phyloP scores from a whole-genome alignment of 2,329 filamentous ascomycete species.

The Fusarium temperatum region DNA sequence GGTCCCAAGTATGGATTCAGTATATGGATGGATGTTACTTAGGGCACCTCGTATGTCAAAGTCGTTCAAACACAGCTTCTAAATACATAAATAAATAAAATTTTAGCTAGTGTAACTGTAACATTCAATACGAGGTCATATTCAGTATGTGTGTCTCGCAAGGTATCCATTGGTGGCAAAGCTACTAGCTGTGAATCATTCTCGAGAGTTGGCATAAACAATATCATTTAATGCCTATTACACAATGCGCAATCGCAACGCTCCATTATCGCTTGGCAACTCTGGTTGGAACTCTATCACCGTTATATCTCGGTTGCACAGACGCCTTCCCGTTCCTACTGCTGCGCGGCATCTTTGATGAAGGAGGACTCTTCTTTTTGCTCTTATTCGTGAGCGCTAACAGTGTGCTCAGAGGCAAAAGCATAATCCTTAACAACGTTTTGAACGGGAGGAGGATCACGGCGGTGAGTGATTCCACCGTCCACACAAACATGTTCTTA shows the following conservation, averaged over 20 bases:
- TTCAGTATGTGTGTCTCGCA: not conserved
- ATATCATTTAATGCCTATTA: slow-evolving; percentile 15
- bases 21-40: not conserved
- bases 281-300: slow-evolving; percentile 49
- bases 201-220: not conserved
- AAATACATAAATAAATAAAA: not conserved
- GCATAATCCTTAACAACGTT: slow-evolving; percentile 50
- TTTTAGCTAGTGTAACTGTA: not conserved
- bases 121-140: not conserved
- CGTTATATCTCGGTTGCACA: slow-evolving; percentile 46
- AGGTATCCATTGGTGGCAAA: not conserved
- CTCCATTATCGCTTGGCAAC: slow-evolving; percentile 43
- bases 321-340: slow-evolving; percentile 38
- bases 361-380: slow-evolving; percentile 41
- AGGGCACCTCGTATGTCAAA: not conserved
- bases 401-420: slow-evolving; percentile 55
- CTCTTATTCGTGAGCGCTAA: slow-evolving; percentile 48
- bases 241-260: not conserved
- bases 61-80: not conserved
- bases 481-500: slow-evolving; percentile 50
- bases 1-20: not conserved
- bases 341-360: slow-evolving; percentile 36
- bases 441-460: slow-evolving; percentile 55
- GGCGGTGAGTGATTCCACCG: slow-evolving; percentile 49
- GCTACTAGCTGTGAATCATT: not conserved